Conservation (phyloP, 2,329 filamentous ascomycete genomes). For the Leptoxyphium fumago region DNA sequence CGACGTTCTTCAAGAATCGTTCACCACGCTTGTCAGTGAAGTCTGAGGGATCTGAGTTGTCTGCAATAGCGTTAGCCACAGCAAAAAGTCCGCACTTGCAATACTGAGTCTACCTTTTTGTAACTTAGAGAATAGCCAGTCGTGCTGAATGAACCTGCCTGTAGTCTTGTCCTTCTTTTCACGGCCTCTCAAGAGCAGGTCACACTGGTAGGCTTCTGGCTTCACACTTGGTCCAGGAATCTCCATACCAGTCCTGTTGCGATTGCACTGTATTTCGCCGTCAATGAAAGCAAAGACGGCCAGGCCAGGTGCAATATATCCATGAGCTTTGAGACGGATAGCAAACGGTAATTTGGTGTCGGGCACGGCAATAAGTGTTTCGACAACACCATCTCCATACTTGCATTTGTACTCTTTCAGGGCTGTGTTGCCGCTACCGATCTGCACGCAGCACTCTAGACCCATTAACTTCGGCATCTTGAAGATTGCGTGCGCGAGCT, state of each 20-base stretch:
- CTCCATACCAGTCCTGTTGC: slow-evolving; percentile 32
- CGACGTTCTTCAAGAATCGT: slow-evolving; percentile 24
- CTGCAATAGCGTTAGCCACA: not conserved
- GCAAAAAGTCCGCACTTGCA: not conserved
- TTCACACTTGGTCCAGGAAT: slow-evolving; percentile 15
- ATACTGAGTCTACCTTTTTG: slow-evolving; percentile 27
- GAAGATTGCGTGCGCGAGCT: not conserved
- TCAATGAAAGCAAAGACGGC: slow-evolving; percentile 43
- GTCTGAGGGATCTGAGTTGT: not conserved
- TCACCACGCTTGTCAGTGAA: not conserved
- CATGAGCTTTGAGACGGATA: slow-evolving; percentile 33
- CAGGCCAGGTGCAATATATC: slow-evolving; percentile 39
- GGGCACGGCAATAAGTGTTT: slow-evolving; percentile 38
- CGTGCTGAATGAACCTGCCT: slow-evolving; percentile 34
- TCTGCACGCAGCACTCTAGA: slow-evolving; percentile 37
- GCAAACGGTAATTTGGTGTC: slow-evolving; percentile 30
- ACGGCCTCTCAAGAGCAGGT: slow-evolving; percentile 32
- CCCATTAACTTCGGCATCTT: slow-evolving; percentile 41
- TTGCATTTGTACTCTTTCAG: slow-evolving; percentile 35
- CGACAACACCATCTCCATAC: slow-evolving; percentile 38
- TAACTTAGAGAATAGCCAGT: slow-evolving; percentile 39
- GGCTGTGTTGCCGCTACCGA: slow-evolving; percentile 25
- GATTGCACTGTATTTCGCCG: slow-evolving; percentile 43
- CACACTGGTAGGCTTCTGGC: slow-evolving; percentile 24
- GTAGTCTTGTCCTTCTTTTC: slow-evolving; percentile 35